These are phyloP conservation scores for Cyathus olla DNA, from an alignment of 1,284 basidiomycete species.

Conservation along the genomic window DNA sequence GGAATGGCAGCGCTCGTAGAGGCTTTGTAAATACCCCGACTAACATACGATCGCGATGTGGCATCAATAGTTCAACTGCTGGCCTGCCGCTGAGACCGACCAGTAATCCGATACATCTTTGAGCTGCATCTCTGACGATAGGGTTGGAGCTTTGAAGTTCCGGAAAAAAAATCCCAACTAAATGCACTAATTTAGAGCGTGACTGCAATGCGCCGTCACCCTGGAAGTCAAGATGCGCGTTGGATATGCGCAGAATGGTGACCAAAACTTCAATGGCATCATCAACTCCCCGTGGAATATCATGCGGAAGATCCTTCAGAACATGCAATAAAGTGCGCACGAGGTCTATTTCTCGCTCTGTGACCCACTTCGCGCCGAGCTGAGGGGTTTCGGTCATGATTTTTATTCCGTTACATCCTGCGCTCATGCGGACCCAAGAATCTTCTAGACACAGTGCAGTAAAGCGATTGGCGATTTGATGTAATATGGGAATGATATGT, in stretches of 20 bases:
- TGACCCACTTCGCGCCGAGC: constrained; percentile 85
- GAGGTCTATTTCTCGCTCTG: constrained; percentile 92
- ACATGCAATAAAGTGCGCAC: constrained; percentile 93
- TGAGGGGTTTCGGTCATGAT: constrained; percentile 81
- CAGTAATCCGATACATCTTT: constrained; percentile 86
- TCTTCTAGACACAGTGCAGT: constrained; percentile 90
- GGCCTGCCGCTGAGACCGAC: constrained; percentile 82
- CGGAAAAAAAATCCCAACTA: constrained; percentile 89
- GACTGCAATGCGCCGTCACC: constrained; percentile 52
- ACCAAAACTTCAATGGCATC: constrained; percentile 86
- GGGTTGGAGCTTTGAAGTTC: constrained; percentile 92
- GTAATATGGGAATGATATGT: constrained; percentile 75
- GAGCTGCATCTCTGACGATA: constrained; percentile 88
- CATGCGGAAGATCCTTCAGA: constrained; percentile 95
- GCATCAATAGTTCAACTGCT: constrained; percentile 84
- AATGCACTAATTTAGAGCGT: constrained; percentile 66
- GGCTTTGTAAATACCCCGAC: constrained; percentile 96
- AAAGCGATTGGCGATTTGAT: constrained; percentile 86
- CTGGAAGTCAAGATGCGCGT: constrained; percentile 58
- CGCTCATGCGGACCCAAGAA: constrained; percentile 88
- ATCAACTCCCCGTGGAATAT: constrained; percentile 87
- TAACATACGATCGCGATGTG: constrained; percentile 91
- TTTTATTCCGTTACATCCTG: constrained; percentile 87
- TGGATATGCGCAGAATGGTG: constrained; percentile 82
- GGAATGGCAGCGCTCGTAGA: constrained; percentile 94